Evolutionary conservation across 257 asterid species (phyloP).

Genomic region (Thymus mandschuricus): DNA sequence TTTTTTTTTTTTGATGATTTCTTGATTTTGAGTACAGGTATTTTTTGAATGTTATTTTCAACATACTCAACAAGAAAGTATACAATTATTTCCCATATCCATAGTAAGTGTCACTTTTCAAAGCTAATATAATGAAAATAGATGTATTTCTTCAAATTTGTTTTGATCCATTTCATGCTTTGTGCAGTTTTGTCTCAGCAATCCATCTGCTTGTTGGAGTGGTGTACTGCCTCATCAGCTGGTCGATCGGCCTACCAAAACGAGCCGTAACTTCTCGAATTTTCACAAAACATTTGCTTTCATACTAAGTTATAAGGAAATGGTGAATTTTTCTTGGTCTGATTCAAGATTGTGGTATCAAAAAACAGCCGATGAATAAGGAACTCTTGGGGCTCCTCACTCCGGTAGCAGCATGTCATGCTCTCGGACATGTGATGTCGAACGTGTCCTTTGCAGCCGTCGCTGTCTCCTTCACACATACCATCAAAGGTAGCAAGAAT

Average conservation of each 20-base stretch:
- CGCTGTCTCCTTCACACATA: constrained; percentile 72
- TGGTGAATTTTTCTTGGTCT: background rate
- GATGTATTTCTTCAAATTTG: background rate
- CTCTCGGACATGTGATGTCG: constrained; percentile 72
- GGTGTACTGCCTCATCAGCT: constrained; percentile 53
- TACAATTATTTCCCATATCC: constrained; percentile 71
- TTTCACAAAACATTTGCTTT: background rate
- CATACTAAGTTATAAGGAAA: background rate
- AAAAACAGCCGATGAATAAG: constrained; percentile 56
- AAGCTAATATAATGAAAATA: too few relatives aligned
- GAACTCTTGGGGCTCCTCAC: constrained; percentile 54
- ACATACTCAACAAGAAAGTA: constrained; percentile 68
- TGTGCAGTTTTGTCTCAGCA: constrained; percentile 55
- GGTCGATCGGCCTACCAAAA: constrained; percentile 63
- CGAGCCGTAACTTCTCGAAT: constrained; percentile 46
- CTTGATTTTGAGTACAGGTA: constrained; percentile 36
- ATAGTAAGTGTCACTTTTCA: constrained; percentile 40
- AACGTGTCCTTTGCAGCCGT: constrained; percentile 70
- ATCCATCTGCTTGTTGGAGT: constrained; percentile 69
- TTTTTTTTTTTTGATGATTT: too few relatives aligned
- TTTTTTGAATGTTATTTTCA: constrained; percentile 65
- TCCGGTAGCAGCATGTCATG: constrained; percentile 65
- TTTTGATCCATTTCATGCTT: background rate
- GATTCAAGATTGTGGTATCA: constrained; percentile 20
- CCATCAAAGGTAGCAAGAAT: constrained; percentile 51